phyloP scores from a whole-genome alignment of 768 basidiomycete species.

The Boletus rex-veris region DNA sequence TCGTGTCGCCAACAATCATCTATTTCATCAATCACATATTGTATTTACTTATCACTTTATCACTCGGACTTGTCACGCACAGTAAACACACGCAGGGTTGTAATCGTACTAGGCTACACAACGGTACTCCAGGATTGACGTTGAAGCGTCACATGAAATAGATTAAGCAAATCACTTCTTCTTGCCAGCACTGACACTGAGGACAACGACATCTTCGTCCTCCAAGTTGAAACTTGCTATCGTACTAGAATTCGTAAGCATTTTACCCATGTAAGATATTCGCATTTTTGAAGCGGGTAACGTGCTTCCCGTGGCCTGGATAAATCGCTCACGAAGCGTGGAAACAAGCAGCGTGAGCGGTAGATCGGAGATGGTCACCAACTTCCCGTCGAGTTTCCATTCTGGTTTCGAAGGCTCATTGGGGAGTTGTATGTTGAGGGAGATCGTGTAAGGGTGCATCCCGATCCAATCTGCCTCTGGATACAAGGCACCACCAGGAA shows the following conservation, averaged over 20 bases:
- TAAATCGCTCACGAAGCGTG: constrained; percentile 85
- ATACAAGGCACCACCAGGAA: constrained; percentile 81
- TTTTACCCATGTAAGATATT: constrained; percentile 75
- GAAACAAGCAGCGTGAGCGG: constrained; percentile 84
- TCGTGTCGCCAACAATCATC: constrained; percentile 1
- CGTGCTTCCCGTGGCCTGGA: constrained; percentile 73
- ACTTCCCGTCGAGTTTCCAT: constrained; percentile 85
- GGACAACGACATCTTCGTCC: constrained; percentile 79
- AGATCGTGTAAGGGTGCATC: constrained; percentile 90
- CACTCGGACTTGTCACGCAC: constrained; percentile 3
- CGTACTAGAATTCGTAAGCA: constrained; percentile 82
- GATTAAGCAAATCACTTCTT: constrained; percentile 49
- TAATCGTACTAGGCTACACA: constrained; percentile 7
- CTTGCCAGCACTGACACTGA: constrained; percentile 73
- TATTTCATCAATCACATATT: constrained; percentile 19
- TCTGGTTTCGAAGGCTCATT: constrained; percentile 80
- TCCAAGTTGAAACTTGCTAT: constrained; percentile 88
- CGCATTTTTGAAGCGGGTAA: constrained; percentile 78
- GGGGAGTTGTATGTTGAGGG: constrained; percentile 81
- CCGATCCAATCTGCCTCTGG: constrained; percentile 87
- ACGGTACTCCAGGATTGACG: constrained; percentile 1
- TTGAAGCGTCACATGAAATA: neutral
- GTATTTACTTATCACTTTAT: constrained; percentile 20
- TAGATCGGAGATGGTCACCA: constrained; percentile 76
- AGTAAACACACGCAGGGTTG: constrained; percentile 12